phyloP scores from a whole-genome alignment of 306 rosid genomes.

The Dicorynia guianensis region DNA sequence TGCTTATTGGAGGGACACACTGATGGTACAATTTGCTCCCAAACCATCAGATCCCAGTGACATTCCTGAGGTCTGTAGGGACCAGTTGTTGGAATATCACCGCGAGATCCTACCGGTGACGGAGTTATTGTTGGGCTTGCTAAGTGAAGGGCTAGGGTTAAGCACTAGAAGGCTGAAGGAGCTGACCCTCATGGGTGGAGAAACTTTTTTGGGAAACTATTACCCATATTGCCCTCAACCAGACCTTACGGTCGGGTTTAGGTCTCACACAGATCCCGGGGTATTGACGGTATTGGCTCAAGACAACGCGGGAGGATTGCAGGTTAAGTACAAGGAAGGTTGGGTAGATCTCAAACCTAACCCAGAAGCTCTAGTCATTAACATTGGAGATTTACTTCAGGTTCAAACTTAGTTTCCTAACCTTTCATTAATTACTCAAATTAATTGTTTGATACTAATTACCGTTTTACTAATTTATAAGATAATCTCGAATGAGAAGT shows the following conservation, averaged over 20 bases:
- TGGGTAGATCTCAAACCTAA: not conserved
- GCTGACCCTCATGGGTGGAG: not conserved
- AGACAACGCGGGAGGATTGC: not conserved
- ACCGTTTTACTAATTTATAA: too few species aligned
- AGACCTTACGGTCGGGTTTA: not conserved
- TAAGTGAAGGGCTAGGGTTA: not conserved
- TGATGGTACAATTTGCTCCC: constrained; percentile 35
- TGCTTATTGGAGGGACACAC: constrained; percentile 52
- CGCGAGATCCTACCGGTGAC: too few species aligned
- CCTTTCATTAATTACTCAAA: too few species aligned
- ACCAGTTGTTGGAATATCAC: not conserved
- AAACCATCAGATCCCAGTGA: not conserved
- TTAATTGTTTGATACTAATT: too few species aligned
- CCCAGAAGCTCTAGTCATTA: not conserved
- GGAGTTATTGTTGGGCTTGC: too few species aligned
- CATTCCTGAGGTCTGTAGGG: not conserved
- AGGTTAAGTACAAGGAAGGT: not conserved
- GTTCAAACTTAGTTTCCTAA: not conserved
- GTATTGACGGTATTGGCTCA: not conserved
- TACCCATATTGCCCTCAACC: constrained; percentile 10
- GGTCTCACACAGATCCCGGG: not conserved
- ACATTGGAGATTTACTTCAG: not conserved
- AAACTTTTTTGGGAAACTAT: not conserved
- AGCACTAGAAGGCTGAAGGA: not conserved
- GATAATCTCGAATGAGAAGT: too few species aligned